Conservation (phyloP, 805 yeast species). For the Zygotorulaspora florentina region DNA sequence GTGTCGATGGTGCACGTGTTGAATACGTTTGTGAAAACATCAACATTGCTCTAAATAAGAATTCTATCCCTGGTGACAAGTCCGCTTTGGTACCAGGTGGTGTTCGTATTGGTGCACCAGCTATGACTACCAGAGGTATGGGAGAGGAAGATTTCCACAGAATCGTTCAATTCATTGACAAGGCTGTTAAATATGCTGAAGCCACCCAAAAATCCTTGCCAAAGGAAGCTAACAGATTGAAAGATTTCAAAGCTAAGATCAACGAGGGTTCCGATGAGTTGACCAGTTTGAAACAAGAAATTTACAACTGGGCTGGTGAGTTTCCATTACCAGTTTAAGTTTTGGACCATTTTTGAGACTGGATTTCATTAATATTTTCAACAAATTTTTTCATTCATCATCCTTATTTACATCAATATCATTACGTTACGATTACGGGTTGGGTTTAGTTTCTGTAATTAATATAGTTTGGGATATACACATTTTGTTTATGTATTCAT, state of each 20-base stretch:
- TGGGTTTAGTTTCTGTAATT: slow-evolving; percentile 6
- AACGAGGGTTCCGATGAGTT: slow-evolving; percentile 69
- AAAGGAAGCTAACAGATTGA: slow-evolving; percentile 87
- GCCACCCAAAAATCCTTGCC: slow-evolving; percentile 76
- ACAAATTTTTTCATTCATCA: slow-evolving; percentile 12
- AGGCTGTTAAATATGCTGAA: slow-evolving; percentile 71
- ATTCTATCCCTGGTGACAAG: slow-evolving; percentile 96
- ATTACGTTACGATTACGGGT: slow-evolving; percentile 7
- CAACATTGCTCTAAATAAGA: slow-evolving; percentile 94
- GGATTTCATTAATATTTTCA: slow-evolving; percentile 15
- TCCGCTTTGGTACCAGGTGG: slow-evolving; percentile 97
- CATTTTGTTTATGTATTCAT: slow-evolving; percentile 4
- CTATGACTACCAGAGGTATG: slow-evolving; percentile 97
- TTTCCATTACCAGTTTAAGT: slow-evolving; percentile 62
- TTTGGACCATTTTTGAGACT: slow-evolving; percentile 4
- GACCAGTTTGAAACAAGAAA: slow-evolving; percentile 65
- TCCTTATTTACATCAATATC: slow-evolving; percentile 2
- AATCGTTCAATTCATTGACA: slow-evolving; percentile 77
- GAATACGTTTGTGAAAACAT: slow-evolving; percentile 92
- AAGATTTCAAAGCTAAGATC: slow-evolving; percentile 88
- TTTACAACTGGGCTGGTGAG: slow-evolving; percentile 86
- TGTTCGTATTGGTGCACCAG: slow-evolving; percentile 96
- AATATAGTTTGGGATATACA: background rate
- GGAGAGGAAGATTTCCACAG: slow-evolving; percentile 79
- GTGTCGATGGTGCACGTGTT: slow-evolving; percentile 94